These are phyloP conservation scores for Solanum hybrid DNA, from an alignment of 305 asterid species.

Conservation along the genomic window DNA sequence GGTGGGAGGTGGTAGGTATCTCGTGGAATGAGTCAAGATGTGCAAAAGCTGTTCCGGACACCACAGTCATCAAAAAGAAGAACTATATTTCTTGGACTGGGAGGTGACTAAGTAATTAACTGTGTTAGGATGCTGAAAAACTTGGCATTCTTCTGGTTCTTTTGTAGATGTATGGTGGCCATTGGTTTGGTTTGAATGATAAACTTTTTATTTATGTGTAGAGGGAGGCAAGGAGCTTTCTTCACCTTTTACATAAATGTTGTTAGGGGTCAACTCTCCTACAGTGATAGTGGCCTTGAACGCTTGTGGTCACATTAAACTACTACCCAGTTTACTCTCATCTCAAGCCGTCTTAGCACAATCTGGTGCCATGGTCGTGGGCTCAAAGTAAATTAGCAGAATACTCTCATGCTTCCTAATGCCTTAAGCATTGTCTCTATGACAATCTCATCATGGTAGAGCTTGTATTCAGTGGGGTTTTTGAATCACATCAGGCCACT, in stretches of 20 bases:
- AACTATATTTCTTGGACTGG: background rate
- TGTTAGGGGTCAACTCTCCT: background rate
- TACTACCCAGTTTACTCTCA: background rate
- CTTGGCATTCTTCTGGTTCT: background rate
- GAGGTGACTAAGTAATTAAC: background rate
- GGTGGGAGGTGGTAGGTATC: background rate
- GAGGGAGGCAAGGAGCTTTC: background rate
- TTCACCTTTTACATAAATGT: background rate
- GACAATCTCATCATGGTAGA: background rate
- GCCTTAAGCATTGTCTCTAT: background rate
- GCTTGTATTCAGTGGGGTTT: background rate
- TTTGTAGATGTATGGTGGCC: background rate
- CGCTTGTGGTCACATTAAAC: background rate
- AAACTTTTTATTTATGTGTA: background rate
- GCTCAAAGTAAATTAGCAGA: background rate
- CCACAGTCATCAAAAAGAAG: background rate
- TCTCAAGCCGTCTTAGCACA: background rate
- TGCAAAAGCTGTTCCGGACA: background rate
- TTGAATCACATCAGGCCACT: background rate
- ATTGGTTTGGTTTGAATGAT: background rate
- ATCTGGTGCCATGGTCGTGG: background rate
- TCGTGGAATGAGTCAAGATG: rapidly evolving
- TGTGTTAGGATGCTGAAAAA: background rate
- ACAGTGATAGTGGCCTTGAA: background rate
- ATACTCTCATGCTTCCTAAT: background rate